A percentile compares a stretch with the other conserved stretches of the same genome.
Evolutionary conservation across 352 stramenopile species (phyloP).

Genomic region (Pythium grandisporangium): DNA sequence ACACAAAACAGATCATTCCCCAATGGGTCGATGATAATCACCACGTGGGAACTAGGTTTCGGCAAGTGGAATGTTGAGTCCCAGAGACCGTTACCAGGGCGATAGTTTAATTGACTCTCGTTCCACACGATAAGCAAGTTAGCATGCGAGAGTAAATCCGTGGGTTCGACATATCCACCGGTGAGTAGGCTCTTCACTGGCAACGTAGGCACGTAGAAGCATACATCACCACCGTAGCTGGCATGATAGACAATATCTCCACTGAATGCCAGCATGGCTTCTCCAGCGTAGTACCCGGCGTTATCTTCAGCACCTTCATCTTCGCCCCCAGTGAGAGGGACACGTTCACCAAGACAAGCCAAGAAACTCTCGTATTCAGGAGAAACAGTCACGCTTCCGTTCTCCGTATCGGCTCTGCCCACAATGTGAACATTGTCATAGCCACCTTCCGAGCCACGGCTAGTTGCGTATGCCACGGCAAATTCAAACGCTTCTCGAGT

Average conservation of each 20-base stretch:
- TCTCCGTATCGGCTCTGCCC: conserved; percentile 23
- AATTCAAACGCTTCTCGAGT: conserved; percentile 81
- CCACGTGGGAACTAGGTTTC: conserved; percentile 63
- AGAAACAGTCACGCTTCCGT: conserved; percentile 13
- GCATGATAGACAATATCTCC: conserved; percentile 49
- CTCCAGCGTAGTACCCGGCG: neutral
- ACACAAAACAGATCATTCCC: conserved; percentile 83
- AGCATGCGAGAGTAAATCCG: conserved; percentile 36
- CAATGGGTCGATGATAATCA: conserved; percentile 77
- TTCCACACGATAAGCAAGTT: conserved; percentile 86
- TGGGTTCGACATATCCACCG: conserved; percentile 16
- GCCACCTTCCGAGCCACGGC: conserved; percentile 50
- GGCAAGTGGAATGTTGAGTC: conserved; percentile 67
- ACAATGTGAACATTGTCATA: conserved; percentile 71
- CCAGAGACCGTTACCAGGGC: conserved; percentile 68
- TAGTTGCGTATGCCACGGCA: conserved; percentile 62
- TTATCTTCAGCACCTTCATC: too few species aligned
- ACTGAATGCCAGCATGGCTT: conserved; percentile 6
- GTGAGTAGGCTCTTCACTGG: conserved; percentile 26
- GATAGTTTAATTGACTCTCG: conserved; percentile 80
- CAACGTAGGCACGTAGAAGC: conserved; percentile 78
- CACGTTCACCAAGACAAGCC: conserved; percentile 45
- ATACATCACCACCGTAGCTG: conserved; percentile 68
- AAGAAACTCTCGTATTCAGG: conserved; percentile 69
- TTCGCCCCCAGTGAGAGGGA: conserved; percentile 20